Evolutionary conservation across 2,329 filamentous ascomycete species (phyloP).

Genomic region (Dendryphion nanum): DNA sequence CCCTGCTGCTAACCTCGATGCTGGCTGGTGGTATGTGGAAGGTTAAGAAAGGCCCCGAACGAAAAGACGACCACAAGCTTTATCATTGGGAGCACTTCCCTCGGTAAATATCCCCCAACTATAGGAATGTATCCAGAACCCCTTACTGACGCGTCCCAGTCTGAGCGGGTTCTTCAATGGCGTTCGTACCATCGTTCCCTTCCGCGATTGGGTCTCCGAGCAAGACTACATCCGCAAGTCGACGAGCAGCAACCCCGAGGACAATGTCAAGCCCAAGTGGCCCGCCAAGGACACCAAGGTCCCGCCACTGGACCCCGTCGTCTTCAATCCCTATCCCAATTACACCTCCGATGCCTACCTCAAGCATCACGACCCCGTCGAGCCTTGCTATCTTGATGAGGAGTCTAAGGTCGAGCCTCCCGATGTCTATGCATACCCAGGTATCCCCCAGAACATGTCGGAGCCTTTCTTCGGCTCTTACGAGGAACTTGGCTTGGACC

Average conservation of each 20-base stretch:
- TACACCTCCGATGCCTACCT: slow-evolving; percentile 45
- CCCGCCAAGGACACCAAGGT: slow-evolving; percentile 38
- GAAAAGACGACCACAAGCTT: slow-evolving; percentile 32
- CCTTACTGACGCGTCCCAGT: slow-evolving; percentile 16
- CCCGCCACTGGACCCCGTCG: slow-evolving; percentile 39
- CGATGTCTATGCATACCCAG: slow-evolving; percentile 64
- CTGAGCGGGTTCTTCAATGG: slow-evolving; percentile 51
- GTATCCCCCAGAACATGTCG: slow-evolving; percentile 50
- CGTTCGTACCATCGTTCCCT: slow-evolving; percentile 46
- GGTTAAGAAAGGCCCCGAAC: slow-evolving; percentile 30
- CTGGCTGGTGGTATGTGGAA: slow-evolving; percentile 44
- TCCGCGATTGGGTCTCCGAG: slow-evolving; percentile 43
- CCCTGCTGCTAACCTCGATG: slow-evolving; percentile 42
- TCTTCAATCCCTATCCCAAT: slow-evolving; percentile 48
- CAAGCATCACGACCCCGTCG: slow-evolving; percentile 52
- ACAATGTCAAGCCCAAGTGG: slow-evolving; percentile 39
- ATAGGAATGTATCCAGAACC: slow-evolving; percentile 4
- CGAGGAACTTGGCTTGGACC: slow-evolving; percentile 46
- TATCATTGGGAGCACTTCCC: slow-evolving; percentile 49
- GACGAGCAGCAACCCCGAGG: slow-evolving; percentile 36
- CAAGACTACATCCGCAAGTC: slow-evolving; percentile 44
- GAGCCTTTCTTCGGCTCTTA: slow-evolving; percentile 50
- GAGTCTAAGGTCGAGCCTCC: slow-evolving; percentile 57
- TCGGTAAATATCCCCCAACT: slow-evolving; percentile 32
- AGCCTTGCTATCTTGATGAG: slow-evolving; percentile 63